Conservation (phyloP, 495 filamentous ascomycete species). For the Aspergillus sclerotioniger region DNA sequence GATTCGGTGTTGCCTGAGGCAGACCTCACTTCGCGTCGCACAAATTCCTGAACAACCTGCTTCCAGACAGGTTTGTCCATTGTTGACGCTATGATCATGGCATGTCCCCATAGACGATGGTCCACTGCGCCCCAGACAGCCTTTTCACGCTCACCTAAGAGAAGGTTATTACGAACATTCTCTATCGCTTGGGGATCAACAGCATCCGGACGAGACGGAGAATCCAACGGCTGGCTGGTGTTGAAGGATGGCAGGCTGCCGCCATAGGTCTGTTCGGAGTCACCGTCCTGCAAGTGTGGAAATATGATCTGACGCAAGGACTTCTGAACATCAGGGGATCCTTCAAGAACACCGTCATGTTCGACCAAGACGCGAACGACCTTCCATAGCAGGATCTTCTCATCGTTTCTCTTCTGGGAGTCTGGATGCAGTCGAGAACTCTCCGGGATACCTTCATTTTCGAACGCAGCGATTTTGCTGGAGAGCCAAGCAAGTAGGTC, state of each 20-base stretch:
- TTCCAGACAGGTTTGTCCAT: conserved; percentile 70
- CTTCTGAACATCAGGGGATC: conserved; percentile 67
- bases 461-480: conserved; percentile 67
- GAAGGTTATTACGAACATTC: conserved; percentile 65
- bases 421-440: conserved; percentile 50
- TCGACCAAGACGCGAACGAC: conserved; percentile 77
- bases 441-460: conserved; percentile 54
- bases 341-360: conserved; percentile 78
- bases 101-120: conserved; percentile 91
- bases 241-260: conserved; percentile 23
- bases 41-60: conserved; percentile 90
- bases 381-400: conserved; percentile 87
- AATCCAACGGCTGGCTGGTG: conserved; percentile 28
- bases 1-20: conserved; percentile 74
- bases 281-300: conserved; percentile 51
- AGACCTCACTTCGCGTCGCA: conserved; percentile 85
- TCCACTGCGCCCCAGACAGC: conserved; percentile 96
- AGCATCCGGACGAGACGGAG: conserved; percentile 51
- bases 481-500: conserved; percentile 82
- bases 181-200: conserved; percentile 66
- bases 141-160: conserved; percentile 81
- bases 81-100: conserved; percentile 86
- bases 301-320: conserved; percentile 72
- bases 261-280: conserved; percentile 28
- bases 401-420: conserved; percentile 67